phyloP scores from a whole-genome alignment of 352 stramenopile genomes.

The Pythium plurisporium region DNA sequence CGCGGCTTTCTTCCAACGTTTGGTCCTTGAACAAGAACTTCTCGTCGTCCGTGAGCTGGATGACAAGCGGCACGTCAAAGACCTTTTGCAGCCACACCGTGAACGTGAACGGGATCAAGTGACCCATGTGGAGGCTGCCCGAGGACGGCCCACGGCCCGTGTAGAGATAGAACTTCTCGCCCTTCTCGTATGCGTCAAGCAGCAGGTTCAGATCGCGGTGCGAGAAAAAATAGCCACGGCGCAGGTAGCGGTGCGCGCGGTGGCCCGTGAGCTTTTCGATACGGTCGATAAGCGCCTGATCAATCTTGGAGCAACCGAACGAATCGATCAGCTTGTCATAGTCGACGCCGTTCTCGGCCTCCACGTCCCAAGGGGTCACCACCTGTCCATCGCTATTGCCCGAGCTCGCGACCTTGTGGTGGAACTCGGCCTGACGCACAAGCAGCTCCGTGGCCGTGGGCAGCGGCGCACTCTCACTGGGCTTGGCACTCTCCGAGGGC shows the following conservation, averaged over 20 bases:
- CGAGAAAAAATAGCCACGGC: conserved; percentile 99
- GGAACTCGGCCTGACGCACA: conserved; percentile 68
- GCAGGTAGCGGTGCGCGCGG: conserved; percentile 95
- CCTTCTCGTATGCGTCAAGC: conserved; percentile 93
- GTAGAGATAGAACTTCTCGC: conserved; percentile 99
- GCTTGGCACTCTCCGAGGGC: conserved; percentile 69
- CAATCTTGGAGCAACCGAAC: conserved; percentile 97
- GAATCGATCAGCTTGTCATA: conserved; percentile 99
- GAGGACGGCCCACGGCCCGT: conserved; percentile 97
- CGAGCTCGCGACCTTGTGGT: conserved; percentile 56
- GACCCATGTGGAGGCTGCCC: conserved; percentile 97
- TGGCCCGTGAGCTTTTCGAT: conserved; percentile 95
- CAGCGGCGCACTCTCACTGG: conserved; percentile 48
- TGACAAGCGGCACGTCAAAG: conserved; percentile 98
- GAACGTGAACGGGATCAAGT: conserved; percentile 99
- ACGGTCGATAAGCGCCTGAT: conserved; percentile 88
- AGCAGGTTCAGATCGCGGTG: conserved; percentile 98
- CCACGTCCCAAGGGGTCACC: conserved; percentile 92
- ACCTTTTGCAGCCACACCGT: conserved; percentile 98
- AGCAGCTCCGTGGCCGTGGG: conserved; percentile 56
- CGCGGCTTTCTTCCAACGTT: conserved; percentile 82
- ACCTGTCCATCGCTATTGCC: conserved; percentile 63
- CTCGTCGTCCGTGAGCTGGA: conserved; percentile 99
- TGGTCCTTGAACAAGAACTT: conserved; percentile 99
- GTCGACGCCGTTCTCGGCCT: conserved; percentile 96